Percentiles rank a stretch among this genome's conserved stretches.
These are phyloP conservation scores for Chlamydomonas sphaeroides DNA, from an alignment of 139 green algal genomes.

Conservation along the genomic window DNA sequence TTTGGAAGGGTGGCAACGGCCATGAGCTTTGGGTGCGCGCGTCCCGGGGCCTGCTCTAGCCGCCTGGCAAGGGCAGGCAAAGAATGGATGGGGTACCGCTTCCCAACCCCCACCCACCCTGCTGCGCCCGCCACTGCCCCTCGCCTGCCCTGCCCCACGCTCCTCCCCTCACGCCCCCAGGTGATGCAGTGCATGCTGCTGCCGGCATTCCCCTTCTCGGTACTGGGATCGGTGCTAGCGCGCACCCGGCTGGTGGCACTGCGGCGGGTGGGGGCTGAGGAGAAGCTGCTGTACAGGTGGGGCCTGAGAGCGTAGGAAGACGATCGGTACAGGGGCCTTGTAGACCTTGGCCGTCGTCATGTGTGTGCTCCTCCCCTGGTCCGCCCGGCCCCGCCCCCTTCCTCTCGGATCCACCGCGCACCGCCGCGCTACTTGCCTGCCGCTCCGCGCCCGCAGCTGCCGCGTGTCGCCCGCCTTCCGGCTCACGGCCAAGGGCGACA, in stretches of 20 bases:
- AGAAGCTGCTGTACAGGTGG: slow-evolving; percentile 55
- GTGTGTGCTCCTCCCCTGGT: too few relatives aligned
- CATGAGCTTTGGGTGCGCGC: too few relatives aligned
- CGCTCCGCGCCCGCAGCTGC: slow-evolving; percentile 6
- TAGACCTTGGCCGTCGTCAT: too few relatives aligned
- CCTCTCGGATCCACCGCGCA: too few relatives aligned
- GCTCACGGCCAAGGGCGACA: slow-evolving; percentile 50
- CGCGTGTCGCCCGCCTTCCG: slow-evolving; percentile 27
- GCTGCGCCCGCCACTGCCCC: neutral
- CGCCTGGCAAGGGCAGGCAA: too few relatives aligned
- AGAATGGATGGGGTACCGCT: too few relatives aligned
- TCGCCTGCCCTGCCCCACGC: neutral
- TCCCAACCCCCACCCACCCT: too few relatives aligned
- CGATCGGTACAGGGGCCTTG: neutral
- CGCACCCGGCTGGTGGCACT: slow-evolving; percentile 27
- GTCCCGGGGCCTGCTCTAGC: too few relatives aligned
- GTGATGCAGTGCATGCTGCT: slow-evolving; percentile 54
- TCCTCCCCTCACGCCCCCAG: neutral
- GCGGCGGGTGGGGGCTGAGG: slow-evolving; percentile 15
- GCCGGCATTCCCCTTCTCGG: slow-evolving; percentile 56
- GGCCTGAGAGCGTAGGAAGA: neutral
- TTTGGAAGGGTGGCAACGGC: neutral
- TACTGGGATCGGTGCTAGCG: slow-evolving; percentile 54
- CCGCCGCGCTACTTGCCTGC: too few relatives aligned
- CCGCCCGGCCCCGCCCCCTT: too few relatives aligned